These are phyloP conservation scores for Lactarius evosmus DNA, from an alignment of 768 basidiomycete species.

Conservation along the genomic window DNA sequence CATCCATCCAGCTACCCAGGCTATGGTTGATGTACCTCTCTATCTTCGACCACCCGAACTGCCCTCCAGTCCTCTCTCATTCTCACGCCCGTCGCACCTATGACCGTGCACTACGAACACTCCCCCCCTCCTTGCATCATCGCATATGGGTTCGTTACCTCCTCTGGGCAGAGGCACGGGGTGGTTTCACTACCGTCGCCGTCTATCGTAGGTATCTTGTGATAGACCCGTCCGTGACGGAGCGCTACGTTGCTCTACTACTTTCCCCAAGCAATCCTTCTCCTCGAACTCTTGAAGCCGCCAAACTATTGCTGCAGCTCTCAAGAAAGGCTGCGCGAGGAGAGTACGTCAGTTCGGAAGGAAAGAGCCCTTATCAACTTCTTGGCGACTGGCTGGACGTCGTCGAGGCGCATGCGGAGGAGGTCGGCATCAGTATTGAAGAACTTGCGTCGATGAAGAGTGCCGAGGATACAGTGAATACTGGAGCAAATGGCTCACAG, in stretches of 20 bases:
- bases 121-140: slow-evolving; percentile 88
- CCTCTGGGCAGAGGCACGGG: slow-evolving; percentile 82
- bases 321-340: slow-evolving; percentile 82
- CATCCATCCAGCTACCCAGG: slow-evolving; percentile 67
- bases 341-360: slow-evolving; percentile 82
- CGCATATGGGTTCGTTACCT: slow-evolving; percentile 94
- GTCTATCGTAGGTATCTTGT: slow-evolving; percentile 88
- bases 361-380: slow-evolving; percentile 93
- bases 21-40: slow-evolving; percentile 94
- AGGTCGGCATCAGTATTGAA: slow-evolving; percentile 84
- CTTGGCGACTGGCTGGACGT: slow-evolving; percentile 91
- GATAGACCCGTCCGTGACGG: slow-evolving; percentile 77
- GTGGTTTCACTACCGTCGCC: slow-evolving; percentile 71
- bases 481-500: slow-evolving; percentile 44
- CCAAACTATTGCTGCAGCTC: slow-evolving; percentile 81
- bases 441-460: slow-evolving; percentile 43
- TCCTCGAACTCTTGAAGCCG: slow-evolving; percentile 86
- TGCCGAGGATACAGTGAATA: slow-evolving; percentile 48
- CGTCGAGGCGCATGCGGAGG: slow-evolving; percentile 85
- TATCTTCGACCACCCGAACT: slow-evolving; percentile 83
- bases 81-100: slow-evolving; percentile 93
- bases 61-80: slow-evolving; percentile 77
- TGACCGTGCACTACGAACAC: slow-evolving; percentile 89
- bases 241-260: slow-evolving; percentile 69
- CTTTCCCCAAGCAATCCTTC: slow-evolving; percentile 54